Conservation (phyloP, 805 yeast species). For the Metschnikowia kunwiensis region DNA sequence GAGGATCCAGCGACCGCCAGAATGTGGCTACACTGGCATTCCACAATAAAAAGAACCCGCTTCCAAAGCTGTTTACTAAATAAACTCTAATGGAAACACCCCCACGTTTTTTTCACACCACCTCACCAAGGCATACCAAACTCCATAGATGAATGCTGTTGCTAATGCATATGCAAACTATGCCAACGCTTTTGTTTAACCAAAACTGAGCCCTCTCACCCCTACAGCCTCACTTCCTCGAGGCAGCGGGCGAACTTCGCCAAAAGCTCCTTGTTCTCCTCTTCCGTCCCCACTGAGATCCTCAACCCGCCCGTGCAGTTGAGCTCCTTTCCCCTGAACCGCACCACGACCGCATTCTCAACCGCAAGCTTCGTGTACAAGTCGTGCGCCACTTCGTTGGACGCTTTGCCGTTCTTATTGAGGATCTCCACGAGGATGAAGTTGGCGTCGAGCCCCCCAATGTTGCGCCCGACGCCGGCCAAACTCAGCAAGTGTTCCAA, state of each 20-base stretch:
- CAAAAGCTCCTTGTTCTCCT: constrained; percentile 64
- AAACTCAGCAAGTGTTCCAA: constrained; percentile 52
- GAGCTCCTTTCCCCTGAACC: constrained; percentile 87
- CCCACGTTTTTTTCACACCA: no score
- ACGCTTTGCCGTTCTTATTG: constrained; percentile 59
- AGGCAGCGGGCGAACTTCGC: constrained; percentile 40
- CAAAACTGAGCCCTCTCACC: not conserved
- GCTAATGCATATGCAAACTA: no score
- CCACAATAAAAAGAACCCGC: no score
- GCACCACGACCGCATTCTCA: constrained; percentile 72
- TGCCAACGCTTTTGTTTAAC: no score
- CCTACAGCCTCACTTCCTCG: constrained; percentile 15
- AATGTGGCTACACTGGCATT: no score
- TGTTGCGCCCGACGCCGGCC: constrained; percentile 63
- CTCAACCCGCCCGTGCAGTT: constrained; percentile 89
- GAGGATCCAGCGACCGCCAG: no score
- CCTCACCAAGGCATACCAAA: no score
- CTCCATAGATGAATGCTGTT: no score
- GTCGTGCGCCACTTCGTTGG: constrained; percentile 59
- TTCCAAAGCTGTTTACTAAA: no score
- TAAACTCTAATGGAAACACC: no score
- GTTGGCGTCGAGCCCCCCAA: constrained; percentile 87
- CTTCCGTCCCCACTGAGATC: constrained; percentile 79
- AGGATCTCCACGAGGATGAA: constrained; percentile 74
- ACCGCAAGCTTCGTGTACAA: constrained; percentile 72